Conservation (phyloP, 768 basidiomycete genomes). For the Phaeotremella fagi region DNA sequence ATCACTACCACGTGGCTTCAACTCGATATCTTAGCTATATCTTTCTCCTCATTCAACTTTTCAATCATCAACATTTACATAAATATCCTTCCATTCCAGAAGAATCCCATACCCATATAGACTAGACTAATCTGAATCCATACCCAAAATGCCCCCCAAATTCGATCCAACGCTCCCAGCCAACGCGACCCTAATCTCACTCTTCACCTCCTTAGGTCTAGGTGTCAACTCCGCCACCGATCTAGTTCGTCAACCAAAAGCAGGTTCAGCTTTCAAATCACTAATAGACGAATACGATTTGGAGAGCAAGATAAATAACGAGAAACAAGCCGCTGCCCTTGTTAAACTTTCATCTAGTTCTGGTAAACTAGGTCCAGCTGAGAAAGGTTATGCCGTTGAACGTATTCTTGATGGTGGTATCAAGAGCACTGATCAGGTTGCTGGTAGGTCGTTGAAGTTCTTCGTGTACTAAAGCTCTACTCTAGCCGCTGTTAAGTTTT, state of each 20-base stretch:
- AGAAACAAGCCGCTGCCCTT: constrained; percentile 69
- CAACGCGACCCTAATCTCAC: constrained; percentile 51
- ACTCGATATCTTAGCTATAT: too few species aligned
- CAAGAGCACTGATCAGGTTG: constrained; percentile 77
- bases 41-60: too few species aligned
- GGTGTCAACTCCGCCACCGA: constrained; percentile 72
- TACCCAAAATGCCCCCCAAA: constrained; percentile 48
- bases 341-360: constrained; percentile 62
- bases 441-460: constrained; percentile 56
- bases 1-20: too few species aligned
- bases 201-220: constrained; percentile 75
- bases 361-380: constrained; percentile 59
- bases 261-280: constrained; percentile 63
- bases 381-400: constrained; percentile 61
- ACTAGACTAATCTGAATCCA: too few species aligned
- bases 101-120: too few species aligned
- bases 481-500: constrained; percentile 70
- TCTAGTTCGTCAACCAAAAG: constrained; percentile 73
- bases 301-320: constrained; percentile 57
- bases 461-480: neutral
- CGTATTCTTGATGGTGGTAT: constrained; percentile 68
- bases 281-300: constrained; percentile 62
- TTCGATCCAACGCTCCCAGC: constrained; percentile 50
- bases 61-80: too few species aligned
- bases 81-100: too few species aligned